Conservation (phyloP, 441 rosid species). For the Corymbia citriodora region DNA sequence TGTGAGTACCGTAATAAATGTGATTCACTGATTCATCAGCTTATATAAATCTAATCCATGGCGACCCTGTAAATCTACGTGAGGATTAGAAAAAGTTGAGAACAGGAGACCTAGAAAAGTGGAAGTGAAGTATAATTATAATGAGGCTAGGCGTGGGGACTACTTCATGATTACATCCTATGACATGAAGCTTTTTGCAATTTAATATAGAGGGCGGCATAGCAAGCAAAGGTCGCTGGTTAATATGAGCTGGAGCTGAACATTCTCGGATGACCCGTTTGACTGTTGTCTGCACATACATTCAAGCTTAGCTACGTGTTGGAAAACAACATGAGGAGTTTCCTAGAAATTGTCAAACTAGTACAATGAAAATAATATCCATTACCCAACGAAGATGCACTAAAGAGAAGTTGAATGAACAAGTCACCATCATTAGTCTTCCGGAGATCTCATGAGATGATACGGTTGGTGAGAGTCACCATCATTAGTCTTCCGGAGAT, state of each 20-base stretch:
- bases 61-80: background rate
- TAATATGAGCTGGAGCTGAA: background rate
- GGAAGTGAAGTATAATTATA: background rate
- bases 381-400: background rate
- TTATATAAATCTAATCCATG: background rate
- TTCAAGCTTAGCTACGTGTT: background rate
- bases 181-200: background rate
- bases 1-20: accelerated
- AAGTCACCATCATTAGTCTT: background rate
- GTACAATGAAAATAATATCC: background rate
- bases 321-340: background rate
- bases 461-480: background rate
- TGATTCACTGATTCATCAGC: background rate
- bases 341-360: background rate
- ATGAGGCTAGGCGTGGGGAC: background rate
- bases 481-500: background rate
- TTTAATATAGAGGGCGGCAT: background rate
- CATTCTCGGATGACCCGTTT: background rate
- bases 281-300: background rate
- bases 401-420: background rate
- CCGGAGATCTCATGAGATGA: background rate
- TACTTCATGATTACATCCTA: background rate
- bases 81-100: background rate
- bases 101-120: background rate
- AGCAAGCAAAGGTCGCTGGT: background rate